Base-by-base conservation (phyloP, 2,329 filamentous ascomycete genomes). In the Cercospora sp. region DNA sequence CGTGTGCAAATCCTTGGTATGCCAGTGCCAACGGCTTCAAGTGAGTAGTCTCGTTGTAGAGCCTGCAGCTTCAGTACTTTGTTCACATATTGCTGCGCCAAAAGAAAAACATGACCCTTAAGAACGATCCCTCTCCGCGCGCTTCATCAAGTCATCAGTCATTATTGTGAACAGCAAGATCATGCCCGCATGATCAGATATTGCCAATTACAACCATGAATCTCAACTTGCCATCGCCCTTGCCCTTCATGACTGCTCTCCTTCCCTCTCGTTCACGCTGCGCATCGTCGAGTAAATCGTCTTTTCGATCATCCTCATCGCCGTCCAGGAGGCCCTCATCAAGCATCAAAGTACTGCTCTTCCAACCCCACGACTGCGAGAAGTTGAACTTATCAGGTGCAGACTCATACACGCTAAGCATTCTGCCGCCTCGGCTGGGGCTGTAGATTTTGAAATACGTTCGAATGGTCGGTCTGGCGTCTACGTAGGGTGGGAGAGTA, bases 391-490 rank as follows among this genome's bases (percentile, higher is more conserved):
- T 81, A 72, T 87, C 86, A 1, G 86, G 86, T 4, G 85, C 85
- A 57, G 81, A 84, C 70, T 87, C 85, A 71, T 88, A 88, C n/a
- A 88, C 85, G 62, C 82, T 85, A 40, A 88, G 75, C 80, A 87
- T 84, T 13, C 86, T 78, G 3, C 86, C 86, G n/a, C 85, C 86
- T 70, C 86, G 86, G 23, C 81, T 84, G 0, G 86, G 86, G n/a
- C 80, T 83, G 77, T 87, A 88, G 63, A 88, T 88, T 74, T 88
- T 88, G 78, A 88, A 88, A 72, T 88, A 88, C 0, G 86, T 88
- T 73, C 84, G 84, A 75, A 88, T 87, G 1, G 84, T 87, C 0
- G 86, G 85, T 1, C 86, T 80, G 2, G 79, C 80, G 71, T 88
- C 86, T 36, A 85, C 81, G 70, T 88, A 88, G 1, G 84, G 79